These are phyloP conservation scores for Leccinum solheimii DNA, from an alignment of 1,284 basidiomycete species.

Conservation along the genomic window DNA sequence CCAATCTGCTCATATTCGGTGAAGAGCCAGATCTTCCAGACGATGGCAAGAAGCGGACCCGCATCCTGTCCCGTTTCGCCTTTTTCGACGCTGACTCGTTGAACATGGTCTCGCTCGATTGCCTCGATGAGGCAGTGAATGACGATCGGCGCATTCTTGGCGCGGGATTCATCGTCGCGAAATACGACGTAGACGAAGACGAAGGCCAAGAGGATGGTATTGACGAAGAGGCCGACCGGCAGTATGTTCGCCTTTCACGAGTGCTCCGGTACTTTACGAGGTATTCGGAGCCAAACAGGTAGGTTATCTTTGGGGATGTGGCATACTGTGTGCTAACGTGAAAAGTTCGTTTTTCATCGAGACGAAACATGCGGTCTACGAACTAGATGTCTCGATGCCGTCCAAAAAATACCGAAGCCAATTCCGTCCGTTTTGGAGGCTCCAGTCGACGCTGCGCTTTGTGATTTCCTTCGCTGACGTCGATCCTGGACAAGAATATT, in stretches of 20 bases:
- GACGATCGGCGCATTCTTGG: slow-evolving; percentile 31
- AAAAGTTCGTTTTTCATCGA: slow-evolving; percentile 58
- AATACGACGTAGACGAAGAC: slow-evolving; percentile 43
- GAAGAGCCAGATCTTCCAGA: slow-evolving; percentile 32
- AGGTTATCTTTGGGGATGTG: slow-evolving; percentile 15
- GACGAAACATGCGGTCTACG: slow-evolving; percentile 62
- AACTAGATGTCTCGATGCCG: slow-evolving; percentile 43
- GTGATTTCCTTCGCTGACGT: slow-evolving; percentile 41
- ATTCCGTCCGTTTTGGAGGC: slow-evolving; percentile 51
- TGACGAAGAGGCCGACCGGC: slow-evolving; percentile 27
- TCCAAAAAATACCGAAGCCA: slow-evolving; percentile 44
- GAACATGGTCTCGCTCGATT: slow-evolving; percentile 27
- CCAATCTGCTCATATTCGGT: slow-evolving; percentile 34
- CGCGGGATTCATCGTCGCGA: slow-evolving; percentile 38
- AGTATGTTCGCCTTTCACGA: slow-evolving; percentile 38
- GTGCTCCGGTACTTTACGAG: slow-evolving; percentile 40
- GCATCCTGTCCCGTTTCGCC: slow-evolving; percentile 41
- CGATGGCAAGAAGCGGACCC: slow-evolving; percentile 35
- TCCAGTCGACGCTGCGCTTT: slow-evolving; percentile 50
- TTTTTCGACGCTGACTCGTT: slow-evolving; percentile 39
- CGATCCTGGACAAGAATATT: slow-evolving; percentile 29
- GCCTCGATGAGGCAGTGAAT: slow-evolving; percentile 7
- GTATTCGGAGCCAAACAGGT: slow-evolving; percentile 41
- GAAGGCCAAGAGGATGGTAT: slow-evolving; percentile 44
- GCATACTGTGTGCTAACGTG: neutral